These are phyloP conservation scores for Ogataea henricii DNA, from an alignment of 805 yeast genomes.

Conservation along the genomic window DNA sequence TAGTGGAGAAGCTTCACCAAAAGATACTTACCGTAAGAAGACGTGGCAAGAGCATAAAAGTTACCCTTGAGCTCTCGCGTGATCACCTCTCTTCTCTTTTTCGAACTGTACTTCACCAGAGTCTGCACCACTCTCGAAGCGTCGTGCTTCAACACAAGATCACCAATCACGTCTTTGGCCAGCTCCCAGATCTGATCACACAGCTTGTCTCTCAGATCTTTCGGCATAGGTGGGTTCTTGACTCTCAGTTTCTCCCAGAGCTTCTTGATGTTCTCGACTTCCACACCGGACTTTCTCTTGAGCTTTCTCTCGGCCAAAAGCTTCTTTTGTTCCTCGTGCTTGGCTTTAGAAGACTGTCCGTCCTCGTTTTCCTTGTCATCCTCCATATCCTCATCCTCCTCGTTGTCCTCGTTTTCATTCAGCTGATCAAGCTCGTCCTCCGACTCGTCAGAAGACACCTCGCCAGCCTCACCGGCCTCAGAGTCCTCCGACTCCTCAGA, in stretches of 20 bases:
- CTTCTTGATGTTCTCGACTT: slow-evolving; percentile 80
- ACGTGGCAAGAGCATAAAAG: slow-evolving; percentile 81
- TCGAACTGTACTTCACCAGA: slow-evolving; percentile 79
- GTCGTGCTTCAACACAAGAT: slow-evolving; percentile 91
- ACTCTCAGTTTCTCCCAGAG: slow-evolving; percentile 92
- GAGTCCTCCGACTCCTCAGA: slow-evolving; percentile 10
- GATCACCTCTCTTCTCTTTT: slow-evolving; percentile 73
- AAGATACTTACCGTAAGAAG: slow-evolving; percentile 91
- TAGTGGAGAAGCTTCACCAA: slow-evolving; percentile 87
- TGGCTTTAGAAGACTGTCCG: slow-evolving; percentile 56
- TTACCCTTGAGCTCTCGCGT: slow-evolving; percentile 70
- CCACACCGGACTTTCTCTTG: slow-evolving; percentile 82
- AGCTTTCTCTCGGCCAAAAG: slow-evolving; percentile 80
- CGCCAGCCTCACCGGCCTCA: slow-evolving; percentile 10
- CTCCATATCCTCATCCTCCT: slow-evolving; percentile 30
- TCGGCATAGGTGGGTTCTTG: slow-evolving; percentile 78
- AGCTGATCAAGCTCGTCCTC: slow-evolving; percentile 38
- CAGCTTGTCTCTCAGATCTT: slow-evolving; percentile 71
- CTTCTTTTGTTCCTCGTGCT: slow-evolving; percentile 82
- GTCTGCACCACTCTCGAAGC: slow-evolving; percentile 96
- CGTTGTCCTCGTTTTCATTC: slow-evolving; percentile 36
- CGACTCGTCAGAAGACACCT: slow-evolving; percentile 11
- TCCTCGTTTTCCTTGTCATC: slow-evolving; percentile 36
- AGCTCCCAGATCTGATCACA: slow-evolving; percentile 85
- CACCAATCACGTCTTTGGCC: slow-evolving; percentile 73